Evolutionary conservation across 805 yeast species (phyloP).

Genomic region (Pichia scutulata): DNA sequence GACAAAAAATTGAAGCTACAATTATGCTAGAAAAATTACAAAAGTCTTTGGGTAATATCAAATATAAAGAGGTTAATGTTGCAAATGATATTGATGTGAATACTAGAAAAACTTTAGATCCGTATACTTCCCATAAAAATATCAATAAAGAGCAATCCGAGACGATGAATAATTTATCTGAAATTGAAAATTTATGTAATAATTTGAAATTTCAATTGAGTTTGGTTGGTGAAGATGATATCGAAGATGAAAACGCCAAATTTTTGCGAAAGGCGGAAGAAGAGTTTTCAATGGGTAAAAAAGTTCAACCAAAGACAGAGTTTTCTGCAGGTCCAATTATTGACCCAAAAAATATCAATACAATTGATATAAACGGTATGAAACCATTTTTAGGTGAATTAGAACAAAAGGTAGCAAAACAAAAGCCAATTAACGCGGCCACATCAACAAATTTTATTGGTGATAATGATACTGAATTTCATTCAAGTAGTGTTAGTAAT

Average conservation of each 20-base stretch:
- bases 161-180: slow-evolving; percentile 18
- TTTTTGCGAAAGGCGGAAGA: slow-evolving; percentile 23
- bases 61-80: slow-evolving; percentile 13
- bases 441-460: neutral
- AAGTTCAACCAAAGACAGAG: slow-evolving; percentile 18
- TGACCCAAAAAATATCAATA: slow-evolving; percentile 7
- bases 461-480: no score
- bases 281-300: slow-evolving; percentile 24
- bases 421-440: slow-evolving; percentile 8
- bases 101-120: slow-evolving; percentile 24
- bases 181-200: slow-evolving; percentile 22
- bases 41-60: slow-evolving; percentile 23
- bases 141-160: slow-evolving; percentile 14
- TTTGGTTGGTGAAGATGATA: slow-evolving; percentile 19
- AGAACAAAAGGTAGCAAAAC: slow-evolving; percentile 39
- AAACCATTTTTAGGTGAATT: slow-evolving; percentile 45
- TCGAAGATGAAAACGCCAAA: slow-evolving; percentile 13
- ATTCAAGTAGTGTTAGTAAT: no score
- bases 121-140: slow-evolving; percentile 9
- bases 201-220: slow-evolving; percentile 22
- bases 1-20: slow-evolving; percentile 59
- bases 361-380: slow-evolving; percentile 16
- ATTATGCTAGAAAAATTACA: slow-evolving; percentile 68
- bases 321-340: slow-evolving; percentile 13
- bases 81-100: neutral